Conservation (phyloP, 192 early-diverging fungal genomes). For the Powellomyces hirtus region DNA sequence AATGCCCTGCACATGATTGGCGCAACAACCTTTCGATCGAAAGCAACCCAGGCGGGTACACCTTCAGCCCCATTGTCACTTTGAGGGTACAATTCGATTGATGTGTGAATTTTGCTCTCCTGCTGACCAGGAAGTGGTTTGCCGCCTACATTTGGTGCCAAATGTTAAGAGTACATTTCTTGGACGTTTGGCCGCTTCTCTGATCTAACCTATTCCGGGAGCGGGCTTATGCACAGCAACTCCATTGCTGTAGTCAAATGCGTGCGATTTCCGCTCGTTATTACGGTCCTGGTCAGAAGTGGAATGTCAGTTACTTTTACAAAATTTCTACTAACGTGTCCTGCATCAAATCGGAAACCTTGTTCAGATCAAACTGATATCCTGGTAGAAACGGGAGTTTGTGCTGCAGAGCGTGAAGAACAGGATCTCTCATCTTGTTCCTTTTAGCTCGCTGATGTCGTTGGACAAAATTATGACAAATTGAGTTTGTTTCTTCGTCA, state of each 20-base stretch:
- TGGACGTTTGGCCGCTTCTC: neutral
- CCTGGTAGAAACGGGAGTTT: constrained; percentile 54
- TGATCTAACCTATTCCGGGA: constrained; percentile 49
- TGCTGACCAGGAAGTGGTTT: constrained; percentile 42
- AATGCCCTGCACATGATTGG: neutral
- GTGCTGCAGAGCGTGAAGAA: constrained; percentile 34
- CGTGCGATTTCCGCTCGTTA: constrained; percentile 58
- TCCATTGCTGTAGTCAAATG: constrained; percentile 57
- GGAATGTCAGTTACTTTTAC: no score
- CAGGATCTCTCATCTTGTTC: constrained; percentile 24
- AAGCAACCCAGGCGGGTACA: constrained; percentile 60
- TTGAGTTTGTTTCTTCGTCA: no score
- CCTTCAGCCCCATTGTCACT: constrained; percentile 29
- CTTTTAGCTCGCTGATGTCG: no score
- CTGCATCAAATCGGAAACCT: no score
- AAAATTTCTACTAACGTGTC: no score
- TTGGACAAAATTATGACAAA: no score
- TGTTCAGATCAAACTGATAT: constrained; percentile 41
- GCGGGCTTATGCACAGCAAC: constrained; percentile 50
- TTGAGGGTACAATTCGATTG: constrained; percentile 50
- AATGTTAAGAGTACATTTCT: no score
- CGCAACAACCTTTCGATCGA: constrained; percentile 49
- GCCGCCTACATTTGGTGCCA: constrained; percentile 44
- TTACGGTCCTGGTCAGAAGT: constrained; percentile 31
- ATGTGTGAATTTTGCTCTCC: constrained; percentile 48